These are phyloP conservation scores for Mucor saturninus DNA, from an alignment of 371 early-diverging fungal genomes.

Conservation along the genomic window DNA sequence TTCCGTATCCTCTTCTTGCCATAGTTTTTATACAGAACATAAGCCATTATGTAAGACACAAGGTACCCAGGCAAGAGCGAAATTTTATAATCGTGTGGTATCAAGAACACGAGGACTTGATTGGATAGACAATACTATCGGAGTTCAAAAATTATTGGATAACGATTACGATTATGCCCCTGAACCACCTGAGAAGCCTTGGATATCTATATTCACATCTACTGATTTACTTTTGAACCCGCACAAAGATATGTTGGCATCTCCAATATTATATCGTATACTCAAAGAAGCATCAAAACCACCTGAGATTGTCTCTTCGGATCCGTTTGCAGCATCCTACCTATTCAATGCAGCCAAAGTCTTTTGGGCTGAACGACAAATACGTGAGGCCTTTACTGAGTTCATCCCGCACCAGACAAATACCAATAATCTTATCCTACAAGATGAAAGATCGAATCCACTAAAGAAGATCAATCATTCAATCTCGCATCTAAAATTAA, in stretches of 20 bases:
- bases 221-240: slow-evolving; percentile 21
- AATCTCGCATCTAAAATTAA: slow-evolving; percentile 41
- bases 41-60: slow-evolving; percentile 36
- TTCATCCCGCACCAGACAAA: slow-evolving; percentile 16
- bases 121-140: slow-evolving; percentile 35
- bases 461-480: slow-evolving; percentile 45
- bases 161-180: slow-evolving; percentile 34
- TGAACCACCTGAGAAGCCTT: slow-evolving; percentile 41
- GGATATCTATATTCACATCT: slow-evolving; percentile 46
- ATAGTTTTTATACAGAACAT: slow-evolving; percentile 19
- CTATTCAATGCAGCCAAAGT: slow-evolving; percentile 27
- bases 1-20: slow-evolving; percentile 10
- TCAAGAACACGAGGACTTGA: slow-evolving; percentile 31
- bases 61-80: slow-evolving; percentile 45
- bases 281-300: slow-evolving; percentile 39
- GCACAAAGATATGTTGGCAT: slow-evolving; percentile 25
- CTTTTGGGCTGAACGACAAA: slow-evolving; percentile 19
- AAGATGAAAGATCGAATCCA: slow-evolving; percentile 13
- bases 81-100: slow-evolving; percentile 39
- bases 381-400: slow-evolving; percentile 37
- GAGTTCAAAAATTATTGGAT: slow-evolving; percentile 42
- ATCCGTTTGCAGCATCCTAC: slow-evolving; percentile 42
- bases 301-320: slow-evolving; percentile 17
- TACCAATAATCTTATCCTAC: slow-evolving; percentile 1
- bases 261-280: slow-evolving; percentile 42